phyloP scores from a whole-genome alignment of 2,329 filamentous ascomycete genomes.

The Samsoniella hepiali region DNA sequence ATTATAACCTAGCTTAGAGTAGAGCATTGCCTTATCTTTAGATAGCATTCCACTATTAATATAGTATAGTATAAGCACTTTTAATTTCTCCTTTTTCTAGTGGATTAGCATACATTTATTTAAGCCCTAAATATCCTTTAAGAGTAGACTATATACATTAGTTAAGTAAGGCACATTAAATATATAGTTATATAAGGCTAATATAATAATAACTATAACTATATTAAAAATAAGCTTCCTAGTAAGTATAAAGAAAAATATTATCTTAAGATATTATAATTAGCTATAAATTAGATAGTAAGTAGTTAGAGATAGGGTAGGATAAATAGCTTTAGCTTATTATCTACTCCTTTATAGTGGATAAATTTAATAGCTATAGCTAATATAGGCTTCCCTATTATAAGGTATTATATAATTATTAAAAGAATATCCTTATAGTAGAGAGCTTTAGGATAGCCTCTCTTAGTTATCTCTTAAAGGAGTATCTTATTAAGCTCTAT shows the following conservation, averaged over 20 bases:
- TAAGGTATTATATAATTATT: constrained; percentile 27
- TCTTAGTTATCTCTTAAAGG: constrained; percentile 23
- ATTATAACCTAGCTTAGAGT: constrained; percentile 28
- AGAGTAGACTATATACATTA: constrained; percentile 21
- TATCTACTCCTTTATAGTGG: constrained; percentile 29
- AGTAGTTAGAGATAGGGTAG: neutral
- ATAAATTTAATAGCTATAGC: constrained; percentile 32
- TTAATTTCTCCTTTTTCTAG: constrained; percentile 29
- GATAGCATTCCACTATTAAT: constrained; percentile 20
- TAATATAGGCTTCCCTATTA: constrained; percentile 22
- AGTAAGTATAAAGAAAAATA: constrained; percentile 29
- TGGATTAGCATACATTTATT: constrained; percentile 23
- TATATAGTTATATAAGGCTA: constrained; percentile 26
- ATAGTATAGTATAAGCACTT: constrained; percentile 27
- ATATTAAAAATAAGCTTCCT: constrained; percentile 28
- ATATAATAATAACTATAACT: constrained; percentile 26
- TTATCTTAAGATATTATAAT: constrained; percentile 24
- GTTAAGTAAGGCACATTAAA: constrained; percentile 27
- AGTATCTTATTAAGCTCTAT: constrained; percentile 26
- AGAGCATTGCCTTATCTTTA: constrained; percentile 24
- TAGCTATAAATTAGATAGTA: neutral
- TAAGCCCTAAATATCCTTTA: constrained; percentile 20
- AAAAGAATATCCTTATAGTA: constrained; percentile 32
- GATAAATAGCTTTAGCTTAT: constrained; percentile 30
- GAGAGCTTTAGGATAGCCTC: constrained; percentile 28